Evolutionary conservation across 1,139 yeast genomes (phyloP).

Genomic region (Pichia sp.): DNA sequence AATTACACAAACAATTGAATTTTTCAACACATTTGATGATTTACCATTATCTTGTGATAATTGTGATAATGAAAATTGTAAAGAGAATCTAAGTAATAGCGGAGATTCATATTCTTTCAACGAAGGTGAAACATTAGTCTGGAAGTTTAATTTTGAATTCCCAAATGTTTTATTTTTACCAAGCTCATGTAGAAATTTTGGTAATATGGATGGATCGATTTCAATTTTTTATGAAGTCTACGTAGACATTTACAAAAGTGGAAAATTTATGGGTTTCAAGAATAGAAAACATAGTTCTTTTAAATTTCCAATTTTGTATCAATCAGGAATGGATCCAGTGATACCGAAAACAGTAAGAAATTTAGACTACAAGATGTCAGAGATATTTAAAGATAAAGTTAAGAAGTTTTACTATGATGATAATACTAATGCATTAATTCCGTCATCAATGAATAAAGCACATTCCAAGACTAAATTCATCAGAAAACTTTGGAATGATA

Average conservation of each 20-base stretch:
- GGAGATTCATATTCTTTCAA: not conserved
- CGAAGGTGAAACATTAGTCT: conserved; percentile 8
- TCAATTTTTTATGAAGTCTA: conserved; percentile 8
- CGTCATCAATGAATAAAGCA: conserved; percentile 15
- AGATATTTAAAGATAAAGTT: conserved; percentile 15
- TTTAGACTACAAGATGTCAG: not conserved
- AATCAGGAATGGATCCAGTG: conserved; percentile 10
- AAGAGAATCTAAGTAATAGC: not conserved
- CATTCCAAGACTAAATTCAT: conserved; percentile 20
- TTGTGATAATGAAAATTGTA: not conserved
- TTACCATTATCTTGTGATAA: conserved; percentile 2
- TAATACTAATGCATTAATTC: conserved; percentile 15
- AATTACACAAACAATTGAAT: conserved; percentile 1
- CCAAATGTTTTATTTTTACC: conserved; percentile 11
- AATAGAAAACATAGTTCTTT: not conserved
- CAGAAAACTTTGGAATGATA: conserved; percentile 19
- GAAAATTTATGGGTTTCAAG: conserved; percentile 2
- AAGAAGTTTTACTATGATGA: conserved; percentile 18
- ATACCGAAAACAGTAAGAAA: not conserved
- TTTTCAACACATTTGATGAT: conserved; percentile 3
- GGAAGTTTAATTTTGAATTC: conserved; percentile 6
- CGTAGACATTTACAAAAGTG: conserved; percentile 8
- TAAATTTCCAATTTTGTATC: conserved; percentile 5
- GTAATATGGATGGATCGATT: conserved; percentile 7
- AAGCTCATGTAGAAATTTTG: conserved; percentile 8